Base-by-base conservation (phyloP, 345 rosid genomes). In the Brassica juncea region DNA sequence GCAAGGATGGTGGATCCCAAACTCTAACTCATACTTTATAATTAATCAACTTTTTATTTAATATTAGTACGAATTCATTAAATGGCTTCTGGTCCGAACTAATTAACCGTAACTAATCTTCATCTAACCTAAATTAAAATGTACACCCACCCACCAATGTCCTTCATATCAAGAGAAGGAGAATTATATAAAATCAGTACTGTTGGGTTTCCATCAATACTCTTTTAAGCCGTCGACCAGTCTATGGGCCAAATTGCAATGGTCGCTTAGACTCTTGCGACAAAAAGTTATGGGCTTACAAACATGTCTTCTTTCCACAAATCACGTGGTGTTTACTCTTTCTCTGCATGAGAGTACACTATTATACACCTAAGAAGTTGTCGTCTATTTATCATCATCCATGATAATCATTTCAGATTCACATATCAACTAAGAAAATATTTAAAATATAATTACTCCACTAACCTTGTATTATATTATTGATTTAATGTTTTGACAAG, bases 81-180 rank as follows among this genome's bases (percentile, higher is more conserved):
- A 76, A 69, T 76, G 34, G 69, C 30, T 19, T 21, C 39, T 59
- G 52, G 52, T 60, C 67, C 67, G 61, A 68, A 68, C 68, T 44
- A 68, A 59, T 68, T 44, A 76, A 68, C 69, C 68, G 6, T 31
- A 68, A 44, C 80, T 60, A 68, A 60, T 59, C 60, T 68, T 58
- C 68, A 60, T 69, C 74, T 60, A 76, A 68, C 74, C 74, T 68
- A 68, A 76, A 42, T 69, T 68, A 68, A 55, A 35, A 66, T 68
- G 27, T 57, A 67, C 27, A 19, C 60, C 60, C 60, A 76, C 42
- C 79, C 67, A 75, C 60, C 32, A 76, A 57, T 44, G 67, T 6
- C 31, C 15, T 67, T 76, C 67, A 39, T 57, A 39, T 68, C 57
- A 15, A 74, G 19, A 66, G 39, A 25, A 32, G 3, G 15, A 60